phyloP scores from a whole-genome alignment of 2,329 filamentous ascomycete genomes.

The Paecilomyces sp. region DNA sequence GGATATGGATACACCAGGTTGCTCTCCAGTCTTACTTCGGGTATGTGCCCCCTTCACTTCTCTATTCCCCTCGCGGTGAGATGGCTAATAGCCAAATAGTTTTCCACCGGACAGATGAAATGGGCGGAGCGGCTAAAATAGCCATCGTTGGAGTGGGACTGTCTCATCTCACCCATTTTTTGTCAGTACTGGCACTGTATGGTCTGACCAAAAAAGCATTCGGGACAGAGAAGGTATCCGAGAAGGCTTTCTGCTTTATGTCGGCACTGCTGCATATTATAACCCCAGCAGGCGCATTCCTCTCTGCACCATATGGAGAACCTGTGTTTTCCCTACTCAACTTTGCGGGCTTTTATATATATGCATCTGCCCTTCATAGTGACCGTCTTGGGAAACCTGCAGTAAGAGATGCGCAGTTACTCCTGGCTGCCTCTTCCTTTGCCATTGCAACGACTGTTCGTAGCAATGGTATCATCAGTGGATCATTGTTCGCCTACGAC shows the following conservation, averaged over 20 bases:
- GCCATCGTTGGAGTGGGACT: constrained; percentile 56
- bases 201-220: constrained; percentile 55
- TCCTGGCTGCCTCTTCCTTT: constrained; percentile 62
- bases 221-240: constrained; percentile 20
- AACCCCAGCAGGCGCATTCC: constrained; percentile 81
- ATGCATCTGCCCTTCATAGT: constrained; percentile 44
- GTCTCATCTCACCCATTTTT: constrained; percentile 67
- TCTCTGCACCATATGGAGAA: constrained; percentile 81
- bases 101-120: constrained; percentile 13
- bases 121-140: constrained; percentile 14
- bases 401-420: constrained; percentile 41
- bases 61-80: constrained; percentile 1
- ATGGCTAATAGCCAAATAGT: constrained; percentile 14
- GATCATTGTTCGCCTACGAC: constrained; percentile 65
- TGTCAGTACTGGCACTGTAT: constrained; percentile 68
- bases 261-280: constrained; percentile 71
- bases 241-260: constrained; percentile 43
- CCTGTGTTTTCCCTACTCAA: constrained; percentile 70
- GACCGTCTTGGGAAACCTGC: constrained; percentile 17
- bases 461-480: constrained; percentile 81
- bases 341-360: constrained; percentile 65
- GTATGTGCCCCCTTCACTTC: constrained; percentile 15
- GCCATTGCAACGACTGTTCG: constrained; percentile 67
- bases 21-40: constrained; percentile 29
- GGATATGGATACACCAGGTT: constrained; percentile 48